A percentile compares a stretch with the other conserved stretches of the same genome.
Conservation (phyloP, 2,329 filamentous ascomycete genomes). For the Fusarium zealandicum region DNA sequence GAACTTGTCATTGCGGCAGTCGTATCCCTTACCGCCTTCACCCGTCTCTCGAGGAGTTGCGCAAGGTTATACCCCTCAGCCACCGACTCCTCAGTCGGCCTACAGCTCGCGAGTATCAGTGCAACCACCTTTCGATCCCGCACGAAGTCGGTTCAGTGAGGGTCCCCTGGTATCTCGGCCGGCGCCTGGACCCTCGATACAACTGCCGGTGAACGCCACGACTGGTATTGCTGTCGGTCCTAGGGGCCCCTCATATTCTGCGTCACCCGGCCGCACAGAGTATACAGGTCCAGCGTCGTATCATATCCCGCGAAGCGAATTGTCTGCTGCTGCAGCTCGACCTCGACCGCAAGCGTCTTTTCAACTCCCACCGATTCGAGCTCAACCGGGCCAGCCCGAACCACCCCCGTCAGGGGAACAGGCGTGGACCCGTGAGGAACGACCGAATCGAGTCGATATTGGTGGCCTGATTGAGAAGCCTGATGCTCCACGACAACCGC, state of each 20-base stretch:
- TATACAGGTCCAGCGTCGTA: slow-evolving; percentile 57
- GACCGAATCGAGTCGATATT: slow-evolving; percentile 64
- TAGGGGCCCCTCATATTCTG: slow-evolving; percentile 49
- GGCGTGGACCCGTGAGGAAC: slow-evolving; percentile 56
- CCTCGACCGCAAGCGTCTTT: slow-evolving; percentile 47
- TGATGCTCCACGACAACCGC: slow-evolving; percentile 46
- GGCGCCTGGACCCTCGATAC: slow-evolving; percentile 40
- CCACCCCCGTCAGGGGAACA: slow-evolving; percentile 23
- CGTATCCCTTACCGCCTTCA: slow-evolving; percentile 54
- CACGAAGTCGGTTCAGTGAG: slow-evolving; percentile 52
- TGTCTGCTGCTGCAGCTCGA: slow-evolving; percentile 46
- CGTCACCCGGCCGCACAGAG: slow-evolving; percentile 54
- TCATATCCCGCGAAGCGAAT: slow-evolving; percentile 62
- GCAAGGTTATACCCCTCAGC: slow-evolving; percentile 51
- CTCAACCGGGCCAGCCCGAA: slow-evolving; percentile 44
- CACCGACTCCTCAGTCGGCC: slow-evolving; percentile 40
- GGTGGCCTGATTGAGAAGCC: slow-evolving; percentile 67
- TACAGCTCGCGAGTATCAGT: slow-evolving; percentile 56
- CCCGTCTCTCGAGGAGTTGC: slow-evolving; percentile 53
- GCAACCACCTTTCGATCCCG: slow-evolving; percentile 57
- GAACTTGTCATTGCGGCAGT: slow-evolving; percentile 46
- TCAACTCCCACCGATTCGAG: slow-evolving; percentile 59
- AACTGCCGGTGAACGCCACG: slow-evolving; percentile 45
- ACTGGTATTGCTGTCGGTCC: slow-evolving; percentile 10
- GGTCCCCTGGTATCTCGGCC: slow-evolving; percentile 35